Conservation (phyloP, 2,329 filamentous ascomycete genomes). For the Monilinia vaccinii-corymbosi region DNA sequence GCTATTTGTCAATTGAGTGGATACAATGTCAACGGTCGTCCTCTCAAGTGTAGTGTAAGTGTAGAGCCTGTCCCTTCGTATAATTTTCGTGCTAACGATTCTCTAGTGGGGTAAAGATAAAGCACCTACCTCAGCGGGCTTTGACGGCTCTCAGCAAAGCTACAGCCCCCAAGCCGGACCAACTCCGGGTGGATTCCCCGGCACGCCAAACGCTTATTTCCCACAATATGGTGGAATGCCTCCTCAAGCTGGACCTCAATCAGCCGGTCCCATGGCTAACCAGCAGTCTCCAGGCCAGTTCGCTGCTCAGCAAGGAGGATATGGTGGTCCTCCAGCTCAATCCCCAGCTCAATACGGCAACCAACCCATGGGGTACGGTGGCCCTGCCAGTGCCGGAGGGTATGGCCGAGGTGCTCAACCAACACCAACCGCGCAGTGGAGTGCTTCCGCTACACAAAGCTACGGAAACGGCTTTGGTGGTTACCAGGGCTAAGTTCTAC, state of each 20-base stretch:
- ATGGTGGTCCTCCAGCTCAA: constrained; percentile 51
- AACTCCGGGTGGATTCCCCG: constrained; percentile 61
- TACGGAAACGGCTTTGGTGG: constrained; percentile 53
- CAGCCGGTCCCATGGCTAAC: constrained; percentile 31
- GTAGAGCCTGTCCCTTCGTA: constrained; percentile 3
- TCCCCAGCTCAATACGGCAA: constrained; percentile 54
- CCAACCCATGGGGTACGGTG: constrained; percentile 64
- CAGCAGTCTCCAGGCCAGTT: constrained; percentile 37
- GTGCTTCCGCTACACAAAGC: constrained; percentile 48
- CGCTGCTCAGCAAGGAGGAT: constrained; percentile 59
- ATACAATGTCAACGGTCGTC: constrained; percentile 95
- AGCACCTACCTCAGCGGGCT: constrained; percentile 68
- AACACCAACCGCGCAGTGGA: constrained; percentile 31
- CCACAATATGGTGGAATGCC: constrained; percentile 78
- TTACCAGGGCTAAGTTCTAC: constrained; percentile 46
- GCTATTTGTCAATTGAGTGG: constrained; percentile 96
- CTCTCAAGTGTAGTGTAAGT: constrained; percentile 97
- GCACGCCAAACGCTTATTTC: constrained; percentile 74
- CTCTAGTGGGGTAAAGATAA: constrained; percentile 97
- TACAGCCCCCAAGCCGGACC: constrained; percentile 68
- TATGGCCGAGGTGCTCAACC: constrained; percentile 65
- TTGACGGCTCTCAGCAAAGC: constrained; percentile 65
- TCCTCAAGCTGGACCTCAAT: constrained; percentile 30
- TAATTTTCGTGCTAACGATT: constrained; percentile 28
- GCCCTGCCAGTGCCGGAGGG: constrained; percentile 67